Conservation (phyloP, 176 grass and related monocot species). For the Echinochloa phyllopogon region DNA sequence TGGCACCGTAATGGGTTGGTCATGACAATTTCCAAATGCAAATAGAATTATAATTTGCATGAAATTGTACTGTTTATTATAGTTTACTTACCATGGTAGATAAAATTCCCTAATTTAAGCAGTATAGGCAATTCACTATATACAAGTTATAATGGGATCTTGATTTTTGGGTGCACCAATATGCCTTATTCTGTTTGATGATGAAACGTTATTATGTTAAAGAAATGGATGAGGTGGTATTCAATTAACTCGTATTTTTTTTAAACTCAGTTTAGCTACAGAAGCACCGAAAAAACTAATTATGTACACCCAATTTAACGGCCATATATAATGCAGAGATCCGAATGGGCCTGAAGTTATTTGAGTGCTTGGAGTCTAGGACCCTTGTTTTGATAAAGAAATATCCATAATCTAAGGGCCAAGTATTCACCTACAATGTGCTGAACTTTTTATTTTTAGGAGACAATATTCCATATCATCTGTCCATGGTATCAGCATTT, state of each 20-base stretch:
- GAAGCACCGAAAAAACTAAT: not conserved
- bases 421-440: not conserved
- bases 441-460: constrained; percentile 5
- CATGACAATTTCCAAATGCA: not conserved
- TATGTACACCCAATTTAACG: not conserved
- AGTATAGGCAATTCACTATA: not conserved
- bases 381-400: not conserved
- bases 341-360: not conserved
- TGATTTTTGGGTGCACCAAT: constrained; percentile 7
- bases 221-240: not conserved
- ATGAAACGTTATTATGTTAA: not conserved
- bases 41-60: constrained; percentile 3
- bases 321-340: not conserved
- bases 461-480: constrained; percentile 11
- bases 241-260: not conserved
- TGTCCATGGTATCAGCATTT: not conserved
- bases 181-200: not conserved
- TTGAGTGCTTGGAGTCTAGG: constrained; percentile 1
- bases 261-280: not conserved
- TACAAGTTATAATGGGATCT: not conserved
- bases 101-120: not conserved
- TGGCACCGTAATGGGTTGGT: not conserved
- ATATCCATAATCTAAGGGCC: not conserved
- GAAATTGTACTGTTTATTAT: not conserved
- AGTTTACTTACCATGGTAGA: not conserved